Conservation (phyloP, 192 early-diverging fungal genomes). For the Backusella psychrophila region DNA sequence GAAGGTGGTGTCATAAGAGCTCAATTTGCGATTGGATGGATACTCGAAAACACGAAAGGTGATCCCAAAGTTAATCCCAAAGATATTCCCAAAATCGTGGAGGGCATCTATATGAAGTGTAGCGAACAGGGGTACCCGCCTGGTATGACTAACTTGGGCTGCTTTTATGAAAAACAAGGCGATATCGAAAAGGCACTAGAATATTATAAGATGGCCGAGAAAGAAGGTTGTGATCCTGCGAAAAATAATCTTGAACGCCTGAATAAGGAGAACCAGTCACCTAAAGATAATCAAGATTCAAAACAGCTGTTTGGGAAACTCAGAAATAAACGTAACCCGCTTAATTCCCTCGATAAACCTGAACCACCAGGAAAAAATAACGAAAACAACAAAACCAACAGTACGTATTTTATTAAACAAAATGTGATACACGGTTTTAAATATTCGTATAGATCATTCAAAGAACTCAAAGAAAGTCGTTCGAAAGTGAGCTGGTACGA, state of each 20-base stretch:
- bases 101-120: neutral
- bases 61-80: too few relatives aligned
- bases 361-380: neutral
- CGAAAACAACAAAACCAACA: neutral
- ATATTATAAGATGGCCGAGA: neutral
- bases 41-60: neutral
- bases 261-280: neutral
- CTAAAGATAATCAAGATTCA: neutral
- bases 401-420: slow-evolving; percentile 5
- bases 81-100: neutral
- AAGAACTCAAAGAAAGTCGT: neutral
- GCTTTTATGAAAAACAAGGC: neutral
- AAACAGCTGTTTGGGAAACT: neutral
- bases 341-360: neutral
- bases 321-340: neutral
- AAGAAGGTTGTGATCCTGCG: neutral
- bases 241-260: neutral
- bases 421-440: neutral
- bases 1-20: neutral
- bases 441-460: neutral
- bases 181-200: neutral
- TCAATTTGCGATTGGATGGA: neutral
- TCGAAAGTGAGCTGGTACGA: neutral
- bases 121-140: neutral
- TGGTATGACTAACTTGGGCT: neutral